Conservation (phyloP, 108 stramenopile species). For the Cylindrotheca closterium region DNA sequence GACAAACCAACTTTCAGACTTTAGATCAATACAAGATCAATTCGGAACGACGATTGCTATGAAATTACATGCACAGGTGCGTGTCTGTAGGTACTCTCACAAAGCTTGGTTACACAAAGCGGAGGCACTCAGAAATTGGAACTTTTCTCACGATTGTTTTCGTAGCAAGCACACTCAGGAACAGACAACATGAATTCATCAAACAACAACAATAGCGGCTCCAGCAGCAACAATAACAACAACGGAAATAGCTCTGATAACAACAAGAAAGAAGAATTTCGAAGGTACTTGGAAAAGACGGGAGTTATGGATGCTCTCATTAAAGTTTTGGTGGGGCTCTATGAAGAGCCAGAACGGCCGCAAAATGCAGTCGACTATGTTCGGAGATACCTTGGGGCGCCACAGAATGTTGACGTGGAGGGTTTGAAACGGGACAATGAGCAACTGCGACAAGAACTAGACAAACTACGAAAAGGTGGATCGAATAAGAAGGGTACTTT, state of each 20-base stretch:
- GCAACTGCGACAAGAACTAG: constrained; percentile 55
- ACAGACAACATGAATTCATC: constrained; percentile 4
- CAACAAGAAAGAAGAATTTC: constrained; percentile 95
- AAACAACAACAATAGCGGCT: constrained; percentile 7
- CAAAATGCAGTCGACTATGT: constrained; percentile 91
- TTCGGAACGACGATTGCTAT: too few relatives aligned
- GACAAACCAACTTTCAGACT: too few relatives aligned
- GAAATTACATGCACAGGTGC: not conserved
- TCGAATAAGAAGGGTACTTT: constrained; percentile 8
- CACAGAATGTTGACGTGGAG: constrained; percentile 81
- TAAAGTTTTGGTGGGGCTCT: constrained; percentile 90
- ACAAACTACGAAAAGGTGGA: constrained; percentile 39
- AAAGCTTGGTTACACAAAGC: too few relatives aligned
- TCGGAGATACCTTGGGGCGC: constrained; percentile 55
- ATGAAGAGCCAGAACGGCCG: constrained; percentile 94
- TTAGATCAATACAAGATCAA: too few relatives aligned
- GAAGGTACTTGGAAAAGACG: constrained; percentile 93
- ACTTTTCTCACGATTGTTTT: too few relatives aligned
- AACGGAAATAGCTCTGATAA: constrained; percentile 45
- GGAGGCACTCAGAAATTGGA: too few relatives aligned
- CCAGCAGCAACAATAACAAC: constrained; percentile 8
- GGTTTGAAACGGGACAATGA: constrained; percentile 84
- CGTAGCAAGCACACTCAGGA: constrained; percentile 24
- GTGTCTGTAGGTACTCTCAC: too few relatives aligned
- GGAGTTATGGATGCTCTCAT: constrained; percentile 95